Conservation (phyloP, 352 stramenopile species). For the Elongisporangium anandrum region DNA sequence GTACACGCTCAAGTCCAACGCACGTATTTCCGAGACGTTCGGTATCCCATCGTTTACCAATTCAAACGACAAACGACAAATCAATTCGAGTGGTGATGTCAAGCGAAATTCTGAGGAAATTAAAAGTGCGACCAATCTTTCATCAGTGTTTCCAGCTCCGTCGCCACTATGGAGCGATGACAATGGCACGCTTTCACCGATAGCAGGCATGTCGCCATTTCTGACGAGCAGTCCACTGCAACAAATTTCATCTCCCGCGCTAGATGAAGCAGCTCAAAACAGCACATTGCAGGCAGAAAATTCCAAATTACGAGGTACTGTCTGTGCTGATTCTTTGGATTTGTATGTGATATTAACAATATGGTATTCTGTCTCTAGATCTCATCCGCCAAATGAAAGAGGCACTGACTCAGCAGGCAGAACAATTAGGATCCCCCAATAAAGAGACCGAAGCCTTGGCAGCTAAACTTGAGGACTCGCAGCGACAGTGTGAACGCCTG, state of each 20-base stretch:
- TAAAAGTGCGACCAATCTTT: conserved; percentile 8
- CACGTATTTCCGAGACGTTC: conserved; percentile 46
- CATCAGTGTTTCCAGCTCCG: conserved; percentile 10
- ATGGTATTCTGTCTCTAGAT: conserved; percentile 32
- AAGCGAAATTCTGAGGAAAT: background rate
- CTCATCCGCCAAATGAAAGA: conserved; percentile 80
- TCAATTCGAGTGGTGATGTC: conserved; percentile 6
- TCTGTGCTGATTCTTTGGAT: background rate
- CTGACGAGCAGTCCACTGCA: conserved; percentile 37
- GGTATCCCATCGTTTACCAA: conserved; percentile 20
- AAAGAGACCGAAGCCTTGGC: conserved; percentile 6
- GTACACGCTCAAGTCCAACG: conserved; percentile 32
- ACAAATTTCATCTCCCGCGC: background rate
- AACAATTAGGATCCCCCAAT: conserved; percentile 2
- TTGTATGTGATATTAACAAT: too few species aligned
- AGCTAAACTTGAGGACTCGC: background rate
- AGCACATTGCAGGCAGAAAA: conserved; percentile 50
- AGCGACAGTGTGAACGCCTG: background rate
- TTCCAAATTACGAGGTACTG: conserved; percentile 37
- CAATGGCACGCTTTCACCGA: conserved; percentile 44
- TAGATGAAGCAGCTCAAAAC: background rate
- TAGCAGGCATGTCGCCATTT: conserved; percentile 43
- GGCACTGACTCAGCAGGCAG: conserved; percentile 47
- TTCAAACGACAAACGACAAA: background rate
- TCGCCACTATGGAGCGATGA: conserved; percentile 74